Evolutionary conservation across 169 alveolate genomes (phyloP).

Genomic region (Plasmodium chabaudi): DNA sequence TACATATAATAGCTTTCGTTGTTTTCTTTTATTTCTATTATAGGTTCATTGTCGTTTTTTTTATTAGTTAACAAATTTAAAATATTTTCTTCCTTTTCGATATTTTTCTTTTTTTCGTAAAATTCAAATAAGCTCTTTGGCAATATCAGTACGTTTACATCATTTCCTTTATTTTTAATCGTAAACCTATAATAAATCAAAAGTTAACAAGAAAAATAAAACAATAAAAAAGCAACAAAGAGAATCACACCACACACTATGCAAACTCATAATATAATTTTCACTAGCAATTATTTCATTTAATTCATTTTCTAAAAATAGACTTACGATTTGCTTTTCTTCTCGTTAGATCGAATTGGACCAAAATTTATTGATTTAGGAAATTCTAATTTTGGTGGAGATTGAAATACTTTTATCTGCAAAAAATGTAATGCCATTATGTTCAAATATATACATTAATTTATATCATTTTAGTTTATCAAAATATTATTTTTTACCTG

Average conservation of each 20-base stretch:
- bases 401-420: constrained; percentile 52
- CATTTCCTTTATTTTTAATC: constrained; percentile 51
- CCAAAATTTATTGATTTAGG: constrained; percentile 53
- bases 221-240: not conserved
- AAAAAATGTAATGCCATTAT: not conserved
- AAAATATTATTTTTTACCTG: constrained; percentile 36
- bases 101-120: constrained; percentile 25
- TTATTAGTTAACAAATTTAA: constrained; percentile 51
- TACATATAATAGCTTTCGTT: constrained; percentile 38
- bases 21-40: constrained; percentile 42
- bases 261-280: not conserved
- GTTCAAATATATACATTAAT: not conserved
- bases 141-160: constrained; percentile 17
- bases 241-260: not conserved
- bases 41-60: constrained; percentile 12
- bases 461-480: not conserved
- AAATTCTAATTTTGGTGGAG: constrained; percentile 38
- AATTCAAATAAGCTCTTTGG: constrained; percentile 57
- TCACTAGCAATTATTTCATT: not conserved
- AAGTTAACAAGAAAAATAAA: constrained; percentile 5
- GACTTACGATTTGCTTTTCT: constrained; percentile 50
- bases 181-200: constrained; percentile 13
- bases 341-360: constrained; percentile 55
- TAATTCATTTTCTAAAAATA: constrained; percentile 5
- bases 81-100: constrained; percentile 66